phyloP scores from a whole-genome alignment of 176 grass and related monocot species.

The Rhipidocladum racemiflorum region DNA sequence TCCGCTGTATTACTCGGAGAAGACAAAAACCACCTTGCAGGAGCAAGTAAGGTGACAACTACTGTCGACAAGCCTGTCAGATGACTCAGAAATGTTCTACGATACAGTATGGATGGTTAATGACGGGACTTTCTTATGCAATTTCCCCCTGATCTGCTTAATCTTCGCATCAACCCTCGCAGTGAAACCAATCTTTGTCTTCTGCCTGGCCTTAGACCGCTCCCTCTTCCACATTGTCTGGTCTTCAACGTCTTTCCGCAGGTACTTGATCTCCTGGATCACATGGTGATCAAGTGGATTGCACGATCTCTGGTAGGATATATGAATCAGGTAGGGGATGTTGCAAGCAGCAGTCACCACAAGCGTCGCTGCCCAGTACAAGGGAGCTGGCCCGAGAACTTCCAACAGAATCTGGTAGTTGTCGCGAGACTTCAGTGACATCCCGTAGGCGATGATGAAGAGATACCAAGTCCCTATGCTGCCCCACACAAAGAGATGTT shows the following conservation, averaged over 20 bases:
- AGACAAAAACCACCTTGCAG: constrained; percentile 45
- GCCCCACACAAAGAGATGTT: constrained; percentile 90
- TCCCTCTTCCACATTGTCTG: constrained; percentile 94
- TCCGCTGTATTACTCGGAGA: constrained; percentile 32
- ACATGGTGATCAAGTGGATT: constrained; percentile 96
- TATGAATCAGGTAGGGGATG: constrained; percentile 80
- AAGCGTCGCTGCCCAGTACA: constrained; percentile 73
- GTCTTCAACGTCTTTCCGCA: constrained; percentile 75
- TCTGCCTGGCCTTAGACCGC: constrained; percentile 70
- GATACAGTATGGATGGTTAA: constrained; percentile 55
- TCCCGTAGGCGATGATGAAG: constrained; percentile 81
- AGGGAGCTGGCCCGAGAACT: constrained; percentile 78
- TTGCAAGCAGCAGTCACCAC: constrained; percentile 77
- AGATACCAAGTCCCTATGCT: constrained; percentile 91
- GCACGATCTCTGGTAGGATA: constrained; percentile 83
- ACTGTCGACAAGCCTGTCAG: constrained; percentile 27
- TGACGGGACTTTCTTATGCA: constrained; percentile 70
- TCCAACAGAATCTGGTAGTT: constrained; percentile 75
- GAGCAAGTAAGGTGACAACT: constrained; percentile 40
- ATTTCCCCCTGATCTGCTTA: constrained; percentile 69
- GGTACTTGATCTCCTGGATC: constrained; percentile 95
- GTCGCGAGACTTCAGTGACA: constrained; percentile 49
- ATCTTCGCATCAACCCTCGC: constrained; percentile 94
- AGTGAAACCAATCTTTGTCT: constrained; percentile 92
- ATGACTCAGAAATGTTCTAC: constrained; percentile 37